A percentile compares a stretch with the other conserved stretches of the same genome.
Conservation (phyloP, 2,329 filamentous ascomycete genomes). For the Colletotrichum sp. region DNA sequence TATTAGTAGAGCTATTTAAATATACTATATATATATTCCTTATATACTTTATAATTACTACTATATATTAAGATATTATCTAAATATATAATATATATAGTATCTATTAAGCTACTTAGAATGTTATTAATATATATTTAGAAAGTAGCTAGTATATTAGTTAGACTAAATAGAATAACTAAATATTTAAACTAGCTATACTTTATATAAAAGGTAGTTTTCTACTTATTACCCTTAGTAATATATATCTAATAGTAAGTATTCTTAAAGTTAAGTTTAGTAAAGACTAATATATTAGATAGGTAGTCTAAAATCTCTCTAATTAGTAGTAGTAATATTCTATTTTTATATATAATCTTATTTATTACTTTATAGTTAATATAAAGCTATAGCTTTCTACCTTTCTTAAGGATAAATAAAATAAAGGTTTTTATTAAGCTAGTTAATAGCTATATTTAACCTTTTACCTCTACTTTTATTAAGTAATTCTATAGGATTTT, state of each 20-base stretch:
- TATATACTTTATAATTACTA: neutral
- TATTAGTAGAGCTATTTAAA: neutral
- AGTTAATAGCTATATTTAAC: no score
- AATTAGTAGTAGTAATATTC: neutral
- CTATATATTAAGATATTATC: neutral
- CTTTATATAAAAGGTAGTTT: neutral
- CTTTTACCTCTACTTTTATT: no score
- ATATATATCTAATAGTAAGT: neutral
- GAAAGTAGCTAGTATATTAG: neutral
- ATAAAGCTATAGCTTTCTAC: no score
- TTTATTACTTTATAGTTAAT: no score
- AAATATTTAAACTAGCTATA: neutral
- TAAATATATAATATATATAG: neutral
- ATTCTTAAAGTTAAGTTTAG: neutral
- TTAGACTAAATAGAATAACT: neutral
- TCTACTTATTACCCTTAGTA: neutral
- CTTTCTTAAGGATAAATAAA: no score
- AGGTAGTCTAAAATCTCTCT: neutral
- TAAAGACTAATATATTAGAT: neutral
- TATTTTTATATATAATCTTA: no score
- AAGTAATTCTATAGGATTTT: no score
- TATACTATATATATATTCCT: neutral
- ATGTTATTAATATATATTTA: neutral
- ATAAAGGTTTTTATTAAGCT: no score
- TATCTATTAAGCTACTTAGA: neutral